A percentile compares a stretch with the other conserved stretches of the same genome.
Conservation (phyloP, 2,329 filamentous ascomycete genomes). For the Botrytis byssoidea region DNA sequence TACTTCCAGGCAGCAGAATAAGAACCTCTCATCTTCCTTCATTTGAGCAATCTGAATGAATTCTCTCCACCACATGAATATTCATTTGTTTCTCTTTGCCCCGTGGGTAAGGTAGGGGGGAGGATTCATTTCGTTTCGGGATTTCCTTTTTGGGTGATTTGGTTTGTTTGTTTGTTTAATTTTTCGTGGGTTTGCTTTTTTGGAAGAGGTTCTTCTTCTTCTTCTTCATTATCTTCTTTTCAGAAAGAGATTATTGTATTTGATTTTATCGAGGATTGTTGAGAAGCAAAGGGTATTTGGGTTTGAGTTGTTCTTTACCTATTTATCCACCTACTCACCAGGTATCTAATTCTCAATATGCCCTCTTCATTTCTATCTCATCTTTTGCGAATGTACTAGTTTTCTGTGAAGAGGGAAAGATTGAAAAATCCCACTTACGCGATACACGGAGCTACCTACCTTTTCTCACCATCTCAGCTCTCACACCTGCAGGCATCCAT, state of each 20-base stretch:
- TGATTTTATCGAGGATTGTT: neutral
- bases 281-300: neutral
- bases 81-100: neutral
- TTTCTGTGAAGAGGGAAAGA: neutral
- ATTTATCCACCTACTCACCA: neutral
- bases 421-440: neutral
- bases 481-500: neutral
- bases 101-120: neutral
- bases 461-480: neutral
- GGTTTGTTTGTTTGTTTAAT: neutral
- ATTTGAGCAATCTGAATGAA: neutral
- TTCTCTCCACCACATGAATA: neutral
- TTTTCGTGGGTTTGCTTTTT: neutral
- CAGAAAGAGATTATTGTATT: neutral
- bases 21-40: neutral
- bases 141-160: neutral
- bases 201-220: neutral
- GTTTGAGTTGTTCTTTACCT: neutral
- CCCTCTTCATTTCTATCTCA: neutral
- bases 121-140: neutral
- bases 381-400: neutral
- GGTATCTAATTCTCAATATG: neutral
- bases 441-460: neutral
- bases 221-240: neutral
- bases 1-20: slow-evolving; percentile 21